Conservation (phyloP, 2,329 filamentous ascomycete species). For the Decorospora gaudefroyi region DNA sequence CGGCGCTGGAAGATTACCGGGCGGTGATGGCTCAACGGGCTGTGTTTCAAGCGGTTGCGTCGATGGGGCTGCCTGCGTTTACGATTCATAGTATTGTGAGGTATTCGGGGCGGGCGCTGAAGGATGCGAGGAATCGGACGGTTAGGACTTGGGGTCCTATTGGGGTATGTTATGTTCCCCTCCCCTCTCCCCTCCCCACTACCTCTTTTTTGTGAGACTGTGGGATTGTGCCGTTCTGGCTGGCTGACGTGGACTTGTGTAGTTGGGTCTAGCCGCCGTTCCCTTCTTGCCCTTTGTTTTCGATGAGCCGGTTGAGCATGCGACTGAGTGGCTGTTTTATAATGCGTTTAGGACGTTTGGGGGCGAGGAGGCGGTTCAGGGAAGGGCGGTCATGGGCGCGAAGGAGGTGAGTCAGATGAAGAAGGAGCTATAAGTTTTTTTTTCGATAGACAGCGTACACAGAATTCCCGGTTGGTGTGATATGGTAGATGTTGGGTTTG, state of each 20-base stretch:
- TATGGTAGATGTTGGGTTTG: background rate
- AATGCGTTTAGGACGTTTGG: slow-evolving; percentile 76
- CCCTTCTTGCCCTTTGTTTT: slow-evolving; percentile 84
- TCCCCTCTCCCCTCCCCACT: too few relatives aligned
- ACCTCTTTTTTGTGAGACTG: too few relatives aligned
- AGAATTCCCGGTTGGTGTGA: too few relatives aligned
- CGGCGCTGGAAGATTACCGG: slow-evolving; percentile 85
- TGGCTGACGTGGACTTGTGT: too few relatives aligned
- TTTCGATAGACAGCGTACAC: too few relatives aligned
- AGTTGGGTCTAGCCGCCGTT: slow-evolving; percentile 68
- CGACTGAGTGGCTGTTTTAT: slow-evolving; percentile 88
- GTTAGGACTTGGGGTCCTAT: slow-evolving; percentile 89
- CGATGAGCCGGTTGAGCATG: slow-evolving; percentile 89
- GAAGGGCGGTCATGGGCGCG: slow-evolving; percentile 46
- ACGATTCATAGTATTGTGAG: slow-evolving; percentile 92
- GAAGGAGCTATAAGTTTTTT: slow-evolving; percentile 50
- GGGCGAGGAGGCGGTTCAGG: slow-evolving; percentile 61
- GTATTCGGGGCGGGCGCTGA: slow-evolving; percentile 86
- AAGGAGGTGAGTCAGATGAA: slow-evolving; percentile 43
- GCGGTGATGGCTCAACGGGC: slow-evolving; percentile 89
- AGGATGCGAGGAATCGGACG: slow-evolving; percentile 73
- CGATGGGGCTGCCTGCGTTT: slow-evolving; percentile 91
- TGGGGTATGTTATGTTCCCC: slow-evolving; percentile 64
- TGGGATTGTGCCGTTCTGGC: too few relatives aligned
- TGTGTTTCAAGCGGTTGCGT: slow-evolving; percentile 86